A percentile compares a stretch with the other conserved stretches of the same genome.
phyloP scores from a whole-genome alignment of 2,329 filamentous ascomycete species.

The Zasmidium cellare region DNA sequence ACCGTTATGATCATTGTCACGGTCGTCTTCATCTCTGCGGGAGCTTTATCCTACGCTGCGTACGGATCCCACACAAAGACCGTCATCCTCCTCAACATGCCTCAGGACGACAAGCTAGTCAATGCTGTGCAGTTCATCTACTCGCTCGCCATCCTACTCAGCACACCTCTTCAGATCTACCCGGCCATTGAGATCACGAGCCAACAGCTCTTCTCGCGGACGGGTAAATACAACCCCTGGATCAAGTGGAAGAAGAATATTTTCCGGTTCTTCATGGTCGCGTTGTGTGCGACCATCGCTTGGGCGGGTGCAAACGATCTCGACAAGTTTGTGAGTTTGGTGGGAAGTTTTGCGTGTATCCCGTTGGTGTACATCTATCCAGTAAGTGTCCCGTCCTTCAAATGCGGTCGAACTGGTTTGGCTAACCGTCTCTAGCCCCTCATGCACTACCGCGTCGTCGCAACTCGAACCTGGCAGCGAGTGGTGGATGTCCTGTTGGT shows the following conservation, averaged over 20 bases:
- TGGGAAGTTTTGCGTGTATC: slow-evolving; percentile 97
- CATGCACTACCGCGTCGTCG: slow-evolving; percentile 81
- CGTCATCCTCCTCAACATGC: slow-evolving; percentile 92
- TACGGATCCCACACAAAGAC: slow-evolving; percentile 96
- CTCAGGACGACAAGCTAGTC: slow-evolving; percentile 92
- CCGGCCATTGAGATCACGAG: slow-evolving; percentile 95
- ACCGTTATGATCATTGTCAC: slow-evolving; percentile 95
- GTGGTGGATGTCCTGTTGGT: slow-evolving; percentile 73
- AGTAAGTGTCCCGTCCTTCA: slow-evolving; percentile 57
- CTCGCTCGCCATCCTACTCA: slow-evolving; percentile 94
- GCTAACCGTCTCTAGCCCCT: slow-evolving; percentile 63
- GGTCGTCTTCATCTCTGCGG: slow-evolving; percentile 84
- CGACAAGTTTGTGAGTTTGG: slow-evolving; percentile 95
- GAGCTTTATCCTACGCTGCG: slow-evolving; percentile 90
- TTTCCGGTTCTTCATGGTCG: slow-evolving; percentile 91
- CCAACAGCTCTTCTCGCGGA: slow-evolving; percentile 88
- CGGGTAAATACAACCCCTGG: slow-evolving; percentile 95
- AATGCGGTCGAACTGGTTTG: not conserved
- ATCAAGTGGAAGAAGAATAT: slow-evolving; percentile 99
- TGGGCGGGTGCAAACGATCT: slow-evolving; percentile 91
- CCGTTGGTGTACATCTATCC: slow-evolving; percentile 97
- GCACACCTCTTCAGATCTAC: slow-evolving; percentile 94
- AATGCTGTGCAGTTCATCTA: slow-evolving; percentile 96
- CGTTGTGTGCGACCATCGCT: slow-evolving; percentile 80
- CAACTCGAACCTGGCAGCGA: slow-evolving; percentile 66